Conservation (phyloP, 2,329 filamentous ascomycete species). For the Hypomyces perniciosus region DNA sequence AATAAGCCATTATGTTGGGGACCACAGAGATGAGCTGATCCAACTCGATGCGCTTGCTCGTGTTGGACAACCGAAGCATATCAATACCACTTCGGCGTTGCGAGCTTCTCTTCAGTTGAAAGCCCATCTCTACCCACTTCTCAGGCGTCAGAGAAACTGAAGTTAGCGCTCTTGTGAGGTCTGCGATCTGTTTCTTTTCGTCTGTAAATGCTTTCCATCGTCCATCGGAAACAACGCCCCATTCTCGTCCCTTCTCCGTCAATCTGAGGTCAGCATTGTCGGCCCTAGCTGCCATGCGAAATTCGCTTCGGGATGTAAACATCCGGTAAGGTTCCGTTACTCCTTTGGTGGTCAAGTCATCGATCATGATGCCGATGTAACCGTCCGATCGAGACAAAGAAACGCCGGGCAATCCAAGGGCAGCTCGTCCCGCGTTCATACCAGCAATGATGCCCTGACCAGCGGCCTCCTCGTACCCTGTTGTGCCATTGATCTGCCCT, state of each 20-base stretch:
- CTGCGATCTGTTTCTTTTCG: conserved; percentile 60
- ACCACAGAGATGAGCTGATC: conserved; percentile 53
- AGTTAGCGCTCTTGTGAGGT: conserved; percentile 57
- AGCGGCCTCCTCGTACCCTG: conserved; percentile 94
- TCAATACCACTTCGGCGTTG: conserved; percentile 69
- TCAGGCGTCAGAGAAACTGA: conserved; percentile 51
- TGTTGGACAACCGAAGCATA: conserved; percentile 62
- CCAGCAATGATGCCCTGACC: conserved; percentile 90
- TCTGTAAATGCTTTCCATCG: conserved; percentile 69
- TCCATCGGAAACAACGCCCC: conserved; percentile 70
- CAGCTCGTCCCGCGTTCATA: conserved; percentile 83
- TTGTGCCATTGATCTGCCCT: conserved; percentile 97
- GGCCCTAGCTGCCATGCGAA: conserved; percentile 82
- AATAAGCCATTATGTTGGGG: conserved; percentile 49
- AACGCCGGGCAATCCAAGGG: conserved; percentile 59
- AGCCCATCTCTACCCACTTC: conserved; percentile 65
- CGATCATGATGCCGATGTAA: conserved; percentile 98
- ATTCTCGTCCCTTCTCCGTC: conserved; percentile 68
- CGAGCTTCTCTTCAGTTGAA: conserved; percentile 61
- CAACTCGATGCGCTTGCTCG: conserved; percentile 38
- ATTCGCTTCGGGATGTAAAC: conserved; percentile 96
- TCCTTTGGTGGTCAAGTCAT: conserved; percentile 93
- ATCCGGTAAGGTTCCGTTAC: conserved; percentile 96
- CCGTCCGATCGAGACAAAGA: conserved; percentile 76
- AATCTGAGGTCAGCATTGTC: conserved; percentile 91